These are phyloP conservation scores for Porogramme epimiltina DNA, from an alignment of 1,284 basidiomycete species.

Conservation along the genomic window DNA sequence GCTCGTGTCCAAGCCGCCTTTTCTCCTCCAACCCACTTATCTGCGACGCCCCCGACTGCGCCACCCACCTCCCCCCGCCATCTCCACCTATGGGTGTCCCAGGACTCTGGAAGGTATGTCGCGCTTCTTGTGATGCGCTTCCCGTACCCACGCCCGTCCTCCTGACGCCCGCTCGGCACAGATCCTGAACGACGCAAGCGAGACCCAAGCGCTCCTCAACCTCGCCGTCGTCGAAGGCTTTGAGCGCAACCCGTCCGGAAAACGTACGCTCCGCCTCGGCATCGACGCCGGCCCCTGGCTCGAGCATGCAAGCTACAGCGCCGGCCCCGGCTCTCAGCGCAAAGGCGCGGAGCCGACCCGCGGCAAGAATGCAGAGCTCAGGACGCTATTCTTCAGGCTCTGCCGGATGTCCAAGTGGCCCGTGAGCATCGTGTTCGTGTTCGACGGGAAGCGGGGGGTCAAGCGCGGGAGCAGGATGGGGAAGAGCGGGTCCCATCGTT, in stretches of 20 bases:
- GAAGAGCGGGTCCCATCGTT: conserved; percentile 44
- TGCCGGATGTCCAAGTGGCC: conserved; percentile 51
- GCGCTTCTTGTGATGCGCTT: too few relatives aligned
- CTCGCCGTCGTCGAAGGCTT: conserved; percentile 45
- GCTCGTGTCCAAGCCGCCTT: too few relatives aligned
- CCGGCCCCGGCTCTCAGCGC: conserved; percentile 16
- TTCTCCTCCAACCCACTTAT: too few relatives aligned
- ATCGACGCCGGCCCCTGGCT: conserved; percentile 52
- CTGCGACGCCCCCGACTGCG: too few relatives aligned
- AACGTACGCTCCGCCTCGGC: conserved; percentile 45
- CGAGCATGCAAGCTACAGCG: conserved; percentile 35
- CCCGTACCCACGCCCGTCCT: too few relatives aligned
- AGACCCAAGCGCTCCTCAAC: conserved; percentile 38
- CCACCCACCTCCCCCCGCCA: not conserved
- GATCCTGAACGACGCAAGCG: conserved; percentile 39
- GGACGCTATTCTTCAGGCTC: conserved; percentile 44
- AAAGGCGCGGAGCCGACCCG: conserved; percentile 11
- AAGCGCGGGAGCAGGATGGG: conserved; percentile 58
- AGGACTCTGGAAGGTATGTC: conserved; percentile 35
- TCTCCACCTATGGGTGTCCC: conserved; percentile 30
- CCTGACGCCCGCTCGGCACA: conserved; percentile 11
- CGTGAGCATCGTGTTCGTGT: conserved; percentile 66
- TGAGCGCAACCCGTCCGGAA: conserved; percentile 38
- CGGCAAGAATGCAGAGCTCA: conserved; percentile 43
- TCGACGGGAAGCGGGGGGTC: conserved; percentile 67